Evolutionary conservation across 2,329 filamentous ascomycete species (phyloP).

Genomic region (Pyrenophora graminea): DNA sequence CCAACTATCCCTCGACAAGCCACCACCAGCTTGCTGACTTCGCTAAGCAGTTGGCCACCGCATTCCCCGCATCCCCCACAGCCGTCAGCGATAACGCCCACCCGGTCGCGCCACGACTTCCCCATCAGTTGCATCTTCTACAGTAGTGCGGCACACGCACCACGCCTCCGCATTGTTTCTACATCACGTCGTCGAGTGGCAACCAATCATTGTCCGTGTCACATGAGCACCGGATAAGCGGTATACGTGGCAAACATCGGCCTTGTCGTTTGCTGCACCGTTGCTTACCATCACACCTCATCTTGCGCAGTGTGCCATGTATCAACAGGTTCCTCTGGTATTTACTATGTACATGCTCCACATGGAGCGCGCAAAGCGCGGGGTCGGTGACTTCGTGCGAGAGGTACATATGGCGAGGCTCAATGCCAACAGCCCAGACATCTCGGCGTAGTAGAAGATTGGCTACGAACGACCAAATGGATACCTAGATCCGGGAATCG

Average conservation of each 20-base stretch:
- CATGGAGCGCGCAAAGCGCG: not conserved
- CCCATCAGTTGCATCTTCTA: constrained; percentile 8
- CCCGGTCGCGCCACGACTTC: constrained; percentile 3
- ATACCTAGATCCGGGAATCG: constrained; percentile 21
- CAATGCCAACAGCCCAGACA: constrained; percentile 29
- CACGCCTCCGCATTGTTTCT: not conserved
- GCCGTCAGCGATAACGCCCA: constrained; percentile 2
- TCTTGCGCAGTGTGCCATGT: not conserved
- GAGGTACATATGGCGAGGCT: constrained; percentile 1
- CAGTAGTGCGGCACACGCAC: not conserved
- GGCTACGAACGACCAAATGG: constrained; percentile 17
- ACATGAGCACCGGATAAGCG: constrained; percentile 6
- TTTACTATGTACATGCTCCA: constrained; percentile 1
- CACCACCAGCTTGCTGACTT: not conserved
- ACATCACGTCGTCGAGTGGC: not conserved
- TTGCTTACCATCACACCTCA: constrained; percentile 8
- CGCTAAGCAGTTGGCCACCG: constrained; percentile 4
- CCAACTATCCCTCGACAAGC: not conserved
- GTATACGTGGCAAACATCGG: constrained; percentile 15
- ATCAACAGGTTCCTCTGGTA: not conserved
- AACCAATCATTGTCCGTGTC: constrained; percentile 12
- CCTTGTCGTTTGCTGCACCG: constrained; percentile 4
- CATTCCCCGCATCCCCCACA: constrained; percentile 1
- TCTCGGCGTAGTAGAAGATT: constrained; percentile 38
- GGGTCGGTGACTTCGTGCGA: constrained; percentile 8